These are phyloP conservation scores for Logfia minima DNA, from an alignment of 129 eudicot species.

Conservation along the genomic window DNA sequence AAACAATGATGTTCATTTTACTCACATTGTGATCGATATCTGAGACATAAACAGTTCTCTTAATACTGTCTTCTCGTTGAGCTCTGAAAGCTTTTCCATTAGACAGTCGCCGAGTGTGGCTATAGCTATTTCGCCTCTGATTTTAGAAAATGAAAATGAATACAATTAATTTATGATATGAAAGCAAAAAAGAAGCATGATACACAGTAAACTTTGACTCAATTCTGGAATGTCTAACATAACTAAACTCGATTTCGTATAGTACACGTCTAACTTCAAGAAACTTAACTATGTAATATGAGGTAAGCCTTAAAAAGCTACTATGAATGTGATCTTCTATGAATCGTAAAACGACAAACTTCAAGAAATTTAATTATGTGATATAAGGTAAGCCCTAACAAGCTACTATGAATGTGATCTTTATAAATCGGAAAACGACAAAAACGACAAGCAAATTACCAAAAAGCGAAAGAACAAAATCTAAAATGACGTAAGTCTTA, in stretches of 20 bases:
- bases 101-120: constrained; percentile 57
- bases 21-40: constrained; percentile 90
- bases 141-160: not conserved
- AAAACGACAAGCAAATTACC: constrained; percentile 5
- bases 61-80: constrained; percentile 94
- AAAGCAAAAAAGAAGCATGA: not conserved
- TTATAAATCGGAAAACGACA: not conserved
- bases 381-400: not conserved
- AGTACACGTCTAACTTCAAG: not conserved
- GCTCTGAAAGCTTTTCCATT: constrained; percentile 69
- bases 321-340: not conserved
- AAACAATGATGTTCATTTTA: constrained; percentile 7
- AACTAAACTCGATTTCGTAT: not conserved
- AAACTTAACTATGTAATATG: not conserved
- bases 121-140: constrained; percentile 69
- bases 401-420: not conserved
- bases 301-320: not conserved
- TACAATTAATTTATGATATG: not conserved
- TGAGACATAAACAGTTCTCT: constrained; percentile 88
- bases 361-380: no score
- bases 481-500: not conserved
- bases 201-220: not conserved
- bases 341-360: constrained; percentile 1
- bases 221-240: not conserved
- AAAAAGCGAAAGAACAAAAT: constrained; percentile 15